Conservation (phyloP, 192 early-diverging fungal species). For the Backusella luteola region DNA sequence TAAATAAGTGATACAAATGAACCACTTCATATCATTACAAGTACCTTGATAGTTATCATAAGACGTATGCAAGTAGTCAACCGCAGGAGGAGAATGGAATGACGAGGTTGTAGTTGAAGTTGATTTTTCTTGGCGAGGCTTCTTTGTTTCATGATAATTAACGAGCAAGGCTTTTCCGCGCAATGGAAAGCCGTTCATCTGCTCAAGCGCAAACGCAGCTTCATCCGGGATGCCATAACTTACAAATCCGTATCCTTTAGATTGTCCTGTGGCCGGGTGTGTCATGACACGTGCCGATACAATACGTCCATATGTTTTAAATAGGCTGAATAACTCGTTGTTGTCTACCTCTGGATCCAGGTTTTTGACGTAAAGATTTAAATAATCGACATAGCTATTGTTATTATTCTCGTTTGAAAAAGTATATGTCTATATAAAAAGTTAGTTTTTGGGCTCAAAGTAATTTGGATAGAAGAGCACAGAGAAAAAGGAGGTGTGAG, state of each 20-base stretch:
- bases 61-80: slow-evolving; percentile 4
- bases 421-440: slow-evolving; percentile 2
- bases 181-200: slow-evolving; percentile 86
- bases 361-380: slow-evolving; percentile 98
- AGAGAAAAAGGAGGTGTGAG: background rate
- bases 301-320: slow-evolving; percentile 84
- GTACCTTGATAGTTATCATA: slow-evolving; percentile 4
- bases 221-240: slow-evolving; percentile 92
- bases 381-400: slow-evolving; percentile 38
- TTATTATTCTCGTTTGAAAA: slow-evolving; percentile 11
- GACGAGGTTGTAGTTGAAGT: slow-evolving; percentile 1
- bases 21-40: background rate
- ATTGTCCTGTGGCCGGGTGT: slow-evolving; percentile 64
- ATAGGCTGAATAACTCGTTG: slow-evolving; percentile 89
- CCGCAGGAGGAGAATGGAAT: slow-evolving; percentile 9
- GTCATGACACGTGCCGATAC: slow-evolving; percentile 88
- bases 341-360: slow-evolving; percentile 88
- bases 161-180: slow-evolving; percentile 86
- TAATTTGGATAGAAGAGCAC: background rate
- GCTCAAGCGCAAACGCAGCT: slow-evolving; percentile 81
- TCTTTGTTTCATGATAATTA: slow-evolving; percentile 88
- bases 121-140: slow-evolving; percentile 56
- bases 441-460: background rate
- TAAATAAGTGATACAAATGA: no score
- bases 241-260: slow-evolving; percentile 91